Evolutionary conservation across 208 protist genomes (phyloP).

Genomic region (Trypanosoma caninum): DNA sequence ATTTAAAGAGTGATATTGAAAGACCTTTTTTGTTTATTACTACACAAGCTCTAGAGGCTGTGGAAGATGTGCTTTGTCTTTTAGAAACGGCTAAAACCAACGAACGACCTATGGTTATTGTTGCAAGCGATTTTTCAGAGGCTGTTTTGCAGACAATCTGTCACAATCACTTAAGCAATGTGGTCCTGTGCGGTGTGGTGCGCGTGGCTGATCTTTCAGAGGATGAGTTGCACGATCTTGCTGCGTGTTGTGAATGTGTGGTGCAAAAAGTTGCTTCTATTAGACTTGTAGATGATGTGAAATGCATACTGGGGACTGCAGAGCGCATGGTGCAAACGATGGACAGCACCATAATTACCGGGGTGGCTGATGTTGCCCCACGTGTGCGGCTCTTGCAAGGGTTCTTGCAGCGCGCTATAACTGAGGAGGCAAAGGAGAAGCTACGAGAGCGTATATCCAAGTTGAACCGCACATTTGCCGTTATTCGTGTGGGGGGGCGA

Average conservation of each 20-base stretch:
- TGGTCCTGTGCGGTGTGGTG: constrained; percentile 87
- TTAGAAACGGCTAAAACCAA: constrained; percentile 56
- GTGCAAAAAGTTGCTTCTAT: constrained; percentile 89
- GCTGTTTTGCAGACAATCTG: constrained; percentile 73
- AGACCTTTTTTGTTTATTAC: constrained; percentile 94
- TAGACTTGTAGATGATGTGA: constrained; percentile 51
- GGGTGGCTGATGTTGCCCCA: constrained; percentile 65
- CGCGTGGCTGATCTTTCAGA: constrained; percentile 96
- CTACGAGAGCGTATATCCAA: constrained; percentile 94
- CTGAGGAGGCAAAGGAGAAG: constrained; percentile 96
- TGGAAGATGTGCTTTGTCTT: constrained; percentile 65
- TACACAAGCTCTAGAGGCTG: constrained; percentile 41
- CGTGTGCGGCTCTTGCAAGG: constrained; percentile 93
- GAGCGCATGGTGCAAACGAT: constrained; percentile 88
- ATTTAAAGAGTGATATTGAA: constrained; percentile 92
- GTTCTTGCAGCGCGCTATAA: constrained; percentile 82
- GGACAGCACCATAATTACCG: constrained; percentile 97
- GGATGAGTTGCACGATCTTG: constrained; percentile 99
- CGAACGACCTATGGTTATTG: constrained; percentile 61
- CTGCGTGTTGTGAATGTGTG: constrained; percentile 94
- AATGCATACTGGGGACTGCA: constrained; percentile 60
- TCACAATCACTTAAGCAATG: constrained; percentile 97
- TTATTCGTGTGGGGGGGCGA: constrained; percentile 97
- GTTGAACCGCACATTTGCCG: constrained; percentile 86
- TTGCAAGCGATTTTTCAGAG: constrained; percentile 69